Percentiles rank a stretch among this genome's conserved stretches.
Evolutionary conservation across 73 alveolate genomes (phyloP).

Genomic region (Stentor coeruleus): DNA sequence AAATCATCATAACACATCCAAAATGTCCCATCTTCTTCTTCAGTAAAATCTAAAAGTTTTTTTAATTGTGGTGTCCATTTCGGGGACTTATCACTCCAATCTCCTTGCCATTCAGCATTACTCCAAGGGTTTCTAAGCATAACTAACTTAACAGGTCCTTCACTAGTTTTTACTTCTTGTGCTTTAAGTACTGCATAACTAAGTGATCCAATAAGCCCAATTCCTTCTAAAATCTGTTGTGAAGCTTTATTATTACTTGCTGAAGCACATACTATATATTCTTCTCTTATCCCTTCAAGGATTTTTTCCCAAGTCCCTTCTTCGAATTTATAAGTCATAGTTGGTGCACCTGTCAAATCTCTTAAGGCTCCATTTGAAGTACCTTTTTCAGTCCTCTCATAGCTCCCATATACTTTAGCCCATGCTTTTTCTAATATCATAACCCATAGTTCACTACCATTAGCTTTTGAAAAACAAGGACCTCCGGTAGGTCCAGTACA

Average conservation of each 20-base stretch:
- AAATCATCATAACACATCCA: conserved; percentile 89
- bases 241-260: conserved; percentile 43
- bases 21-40: conserved; percentile 81
- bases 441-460: conserved; percentile 96
- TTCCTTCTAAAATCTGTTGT: conserved; percentile 48
- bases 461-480: conserved; percentile 79
- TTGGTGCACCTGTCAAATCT: conserved; percentile 91
- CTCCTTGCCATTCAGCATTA: conserved; percentile 90
- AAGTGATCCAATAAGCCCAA: conserved; percentile 82
- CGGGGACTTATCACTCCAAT: conserved; percentile 82
- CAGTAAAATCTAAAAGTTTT: conserved; percentile 58
- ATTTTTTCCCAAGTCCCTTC: conserved; percentile 71
- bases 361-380: conserved; percentile 82
- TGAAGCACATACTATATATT: conserved; percentile 73
- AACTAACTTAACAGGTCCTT: conserved; percentile 57
- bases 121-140: conserved; percentile 98
- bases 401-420: conserved; percentile 95
- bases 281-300: conserved; percentile 57
- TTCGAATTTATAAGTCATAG: conserved; percentile 65
- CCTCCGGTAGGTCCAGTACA: conserved; percentile 84
- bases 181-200: conserved; percentile 83
- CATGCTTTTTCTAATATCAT: conserved; percentile 95
- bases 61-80: conserved; percentile 90
- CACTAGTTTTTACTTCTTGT: conserved; percentile 50
- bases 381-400: conserved; percentile 88